Base-by-base conservation (phyloP, 2,329 filamentous ascomycete genomes). In the Fusarium buharicum region DNA sequence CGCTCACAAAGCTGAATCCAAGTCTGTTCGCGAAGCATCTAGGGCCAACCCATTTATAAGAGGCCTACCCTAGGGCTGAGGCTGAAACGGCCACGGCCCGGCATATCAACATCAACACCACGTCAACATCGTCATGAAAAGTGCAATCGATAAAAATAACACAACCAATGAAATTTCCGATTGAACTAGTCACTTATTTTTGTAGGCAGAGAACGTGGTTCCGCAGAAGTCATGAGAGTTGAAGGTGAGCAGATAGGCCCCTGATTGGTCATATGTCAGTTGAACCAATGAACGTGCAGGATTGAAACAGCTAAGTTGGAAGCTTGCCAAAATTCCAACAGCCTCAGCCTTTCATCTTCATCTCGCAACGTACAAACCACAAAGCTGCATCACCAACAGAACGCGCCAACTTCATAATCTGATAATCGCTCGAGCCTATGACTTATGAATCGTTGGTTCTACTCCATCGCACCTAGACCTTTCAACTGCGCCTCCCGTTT, bases 341-440 rank as follows among this genome's bases (percentile, higher is more conserved):
- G 59, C 66, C 59, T 70, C 64, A 69, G 67, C 67, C 66, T 70
- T 64, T 66, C 63, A 61, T 56, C 66, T 44, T 57, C 64, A 59
- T 38, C 43, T 50, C 11, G 10, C 27, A 28, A 11, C 22, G 22
- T 28, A 4, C 28, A 20, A 43, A 9, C 48, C 50, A 33, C 50
- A 56, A 45, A 59, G 20, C 39, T 55, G 22, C 33, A 48, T 18
- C 47, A 40, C 36, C 18, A 44, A 46, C 20, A 48, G 44, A 53
- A 36, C 57, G 47, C 48, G 49, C 14, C 22, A 20, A 30, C 33
- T 14, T 36, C 43, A 16, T 37, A 31, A 40, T 24, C 38, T 9
- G 31, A 39, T 31, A 38, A 45, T 17, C 31, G 16, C 34, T 31
- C 39, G 36, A 38, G 30, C 18, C 10, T 24, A 2, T 13, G 13